A percentile compares a stretch with the other conserved stretches of the same genome.
These are phyloP conservation scores for Penicillium bialowiezense DNA, from an alignment of 495 filamentous ascomycete genomes.

Conservation along the genomic window DNA sequence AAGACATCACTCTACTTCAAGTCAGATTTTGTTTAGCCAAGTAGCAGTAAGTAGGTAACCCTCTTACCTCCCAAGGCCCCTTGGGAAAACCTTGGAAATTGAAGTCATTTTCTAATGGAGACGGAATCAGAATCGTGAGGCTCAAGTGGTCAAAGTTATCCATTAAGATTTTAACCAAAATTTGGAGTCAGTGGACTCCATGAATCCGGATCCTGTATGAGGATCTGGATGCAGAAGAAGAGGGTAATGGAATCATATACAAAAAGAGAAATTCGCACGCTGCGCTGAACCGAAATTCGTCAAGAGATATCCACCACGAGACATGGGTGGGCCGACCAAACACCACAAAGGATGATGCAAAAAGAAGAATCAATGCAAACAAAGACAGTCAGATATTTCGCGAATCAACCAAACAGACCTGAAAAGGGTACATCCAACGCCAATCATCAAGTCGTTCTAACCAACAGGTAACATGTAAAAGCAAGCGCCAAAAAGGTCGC, in stretches of 20 bases:
- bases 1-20: neutral
- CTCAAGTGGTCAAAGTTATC: constrained; percentile 1
- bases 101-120: too few relatives aligned
- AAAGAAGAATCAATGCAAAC: constrained; percentile 9
- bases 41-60: too few relatives aligned
- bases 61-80: too few relatives aligned
- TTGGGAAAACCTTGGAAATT: too few relatives aligned
- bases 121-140: too few relatives aligned
- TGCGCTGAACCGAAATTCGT: constrained; percentile 19
- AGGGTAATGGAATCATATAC: constrained; percentile 20
- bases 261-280: constrained; percentile 15
- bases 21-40: too few relatives aligned
- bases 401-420: constrained; percentile 15
- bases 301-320: constrained; percentile 2
- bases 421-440: constrained; percentile 21
- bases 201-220: constrained; percentile 10
- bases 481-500: constrained; percentile 6
- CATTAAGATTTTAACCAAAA: constrained; percentile 7
- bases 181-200: constrained; percentile 3
- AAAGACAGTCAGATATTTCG: constrained; percentile 14
- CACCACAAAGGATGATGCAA: constrained; percentile 8
- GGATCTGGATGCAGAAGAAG: constrained; percentile 4
- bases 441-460: constrained; percentile 28
- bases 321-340: neutral
- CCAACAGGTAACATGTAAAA: constrained; percentile 8